Evolutionary conservation across 2,329 filamentous ascomycete species (phyloP).

Genomic region (Apiospora sp.): DNA sequence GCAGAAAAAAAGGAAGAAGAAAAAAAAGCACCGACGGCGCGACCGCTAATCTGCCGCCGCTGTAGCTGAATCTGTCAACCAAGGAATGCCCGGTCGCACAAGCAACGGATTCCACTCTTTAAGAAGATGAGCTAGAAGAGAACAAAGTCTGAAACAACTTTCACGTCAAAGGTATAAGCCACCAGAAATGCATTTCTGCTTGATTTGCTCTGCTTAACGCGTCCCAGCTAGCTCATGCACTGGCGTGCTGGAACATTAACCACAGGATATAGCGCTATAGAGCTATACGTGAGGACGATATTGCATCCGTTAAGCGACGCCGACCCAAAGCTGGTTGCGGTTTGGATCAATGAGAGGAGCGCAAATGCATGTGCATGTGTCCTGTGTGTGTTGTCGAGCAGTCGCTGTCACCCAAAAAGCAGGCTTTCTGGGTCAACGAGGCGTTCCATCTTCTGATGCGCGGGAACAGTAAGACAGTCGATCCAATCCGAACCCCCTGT

Average conservation of each 20-base stretch:
- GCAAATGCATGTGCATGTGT: not conserved
- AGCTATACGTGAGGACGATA: not conserved
- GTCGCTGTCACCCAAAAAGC: conserved; percentile 11
- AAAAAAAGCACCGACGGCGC: conserved; percentile 4
- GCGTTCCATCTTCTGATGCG: conserved; percentile 17
- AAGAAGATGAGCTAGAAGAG: not conserved
- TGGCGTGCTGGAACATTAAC: conserved; percentile 17
- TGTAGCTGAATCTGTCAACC: conserved; percentile 7
- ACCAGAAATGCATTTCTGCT: conserved; percentile 3
- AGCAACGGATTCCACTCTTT: conserved; percentile 3
- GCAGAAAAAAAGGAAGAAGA: not conserved
- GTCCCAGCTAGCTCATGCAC: not conserved
- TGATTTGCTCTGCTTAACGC: not conserved
- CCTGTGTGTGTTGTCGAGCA: conserved; percentile 12
- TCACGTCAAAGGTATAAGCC: conserved; percentile 13
- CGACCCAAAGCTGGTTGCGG: not conserved
- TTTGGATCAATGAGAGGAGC: conserved; percentile 14
- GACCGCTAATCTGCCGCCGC: conserved; percentile 10
- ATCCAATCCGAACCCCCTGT: not conserved
- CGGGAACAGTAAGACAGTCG: conserved; percentile 12
- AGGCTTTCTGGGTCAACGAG: conserved; percentile 2
- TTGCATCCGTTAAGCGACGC: not conserved
- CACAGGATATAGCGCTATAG: conserved; percentile 5
- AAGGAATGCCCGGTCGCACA: not conserved
- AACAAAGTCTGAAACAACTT: conserved; percentile 18